These are phyloP conservation scores for Rhodotorula taiwanensis DNA, from an alignment of 768 basidiomycete genomes.

Conservation along the genomic window DNA sequence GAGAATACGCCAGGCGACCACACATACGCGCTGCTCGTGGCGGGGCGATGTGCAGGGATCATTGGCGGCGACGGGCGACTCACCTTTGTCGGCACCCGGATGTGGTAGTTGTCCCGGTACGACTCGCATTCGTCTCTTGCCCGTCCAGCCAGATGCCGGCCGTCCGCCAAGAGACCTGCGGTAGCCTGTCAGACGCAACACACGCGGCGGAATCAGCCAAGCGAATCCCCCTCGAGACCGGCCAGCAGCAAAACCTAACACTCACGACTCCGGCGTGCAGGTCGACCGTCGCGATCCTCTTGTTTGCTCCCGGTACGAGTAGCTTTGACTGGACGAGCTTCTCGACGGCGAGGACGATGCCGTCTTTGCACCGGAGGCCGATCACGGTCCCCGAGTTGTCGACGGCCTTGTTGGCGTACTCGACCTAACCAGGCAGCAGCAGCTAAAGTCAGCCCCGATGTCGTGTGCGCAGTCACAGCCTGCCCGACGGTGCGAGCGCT, in stretches of 20 bases:
- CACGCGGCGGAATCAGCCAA: background rate
- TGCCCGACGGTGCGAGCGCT: background rate
- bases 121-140: constrained; percentile 75
- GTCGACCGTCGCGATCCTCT: constrained; percentile 88
- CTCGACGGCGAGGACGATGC: constrained; percentile 93
- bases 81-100: constrained; percentile 74
- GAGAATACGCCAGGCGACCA: no score
- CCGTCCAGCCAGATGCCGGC: constrained; percentile 73
- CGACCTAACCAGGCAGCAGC: constrained; percentile 55
- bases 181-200: constrained; percentile 58
- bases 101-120: constrained; percentile 65
- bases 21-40: no score
- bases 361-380: constrained; percentile 88
- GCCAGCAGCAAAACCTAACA: constrained; percentile 2
- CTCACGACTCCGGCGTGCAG: constrained; percentile 83
- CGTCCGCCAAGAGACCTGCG: constrained; percentile 87
- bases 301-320: constrained; percentile 82
- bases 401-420: constrained; percentile 97
- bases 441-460: constrained; percentile 9
- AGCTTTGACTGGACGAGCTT: constrained; percentile 94
- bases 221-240: background rate
- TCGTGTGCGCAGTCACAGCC: background rate
- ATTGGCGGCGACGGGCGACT: background rate
- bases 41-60: no score
- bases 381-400: constrained; percentile 99